A percentile compares a stretch with the other conserved stretches of the same genome.
Evolutionary conservation across 495 filamentous ascomycete genomes (phyloP).

Genomic region (Amniculicola lignicola): DNA sequence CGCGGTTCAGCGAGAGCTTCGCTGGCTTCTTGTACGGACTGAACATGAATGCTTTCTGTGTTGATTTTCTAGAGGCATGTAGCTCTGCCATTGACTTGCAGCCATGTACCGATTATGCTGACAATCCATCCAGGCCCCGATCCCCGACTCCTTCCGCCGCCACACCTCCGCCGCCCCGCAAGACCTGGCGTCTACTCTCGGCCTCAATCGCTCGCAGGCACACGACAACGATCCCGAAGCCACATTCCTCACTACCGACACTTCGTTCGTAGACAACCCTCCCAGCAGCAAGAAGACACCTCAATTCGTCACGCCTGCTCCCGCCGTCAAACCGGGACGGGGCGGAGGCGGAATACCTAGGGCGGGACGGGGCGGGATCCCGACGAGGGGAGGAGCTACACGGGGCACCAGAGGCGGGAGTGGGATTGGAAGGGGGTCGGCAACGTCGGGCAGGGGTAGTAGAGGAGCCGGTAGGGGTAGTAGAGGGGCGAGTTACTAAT

Average conservation of each 20-base stretch:
- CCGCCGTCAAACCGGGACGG: conserved; percentile 27
- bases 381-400: conserved; percentile 40
- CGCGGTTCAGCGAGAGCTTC: conserved; percentile 93
- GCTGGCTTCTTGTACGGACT: conserved; percentile 91
- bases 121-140: conserved; percentile 51
- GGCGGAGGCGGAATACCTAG: conserved; percentile 30
- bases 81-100: neutral
- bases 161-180: conserved; percentile 39
- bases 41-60: conserved; percentile 99
- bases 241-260: conserved; percentile 94
- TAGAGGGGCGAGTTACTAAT: conserved; percentile 10
- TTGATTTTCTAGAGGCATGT: conserved; percentile 90
- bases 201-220: conserved; percentile 9
- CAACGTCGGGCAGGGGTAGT: no score
- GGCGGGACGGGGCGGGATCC: conserved; percentile 35
- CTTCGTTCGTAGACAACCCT: conserved; percentile 88
- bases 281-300: conserved; percentile 65
- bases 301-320: conserved; percentile 59
- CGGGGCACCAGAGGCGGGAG: conserved; percentile 41
- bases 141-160: conserved; percentile 69
- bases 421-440: conserved; percentile 41
- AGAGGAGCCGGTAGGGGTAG: conserved; percentile 37
- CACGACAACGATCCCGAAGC: conserved; percentile 58
- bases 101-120: neutral
- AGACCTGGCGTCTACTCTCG: conserved; percentile 8